These are phyloP conservation scores for Sodiomyces alkalinus DNA, from an alignment of 2,329 filamentous ascomycete genomes.

Conservation along the genomic window DNA sequence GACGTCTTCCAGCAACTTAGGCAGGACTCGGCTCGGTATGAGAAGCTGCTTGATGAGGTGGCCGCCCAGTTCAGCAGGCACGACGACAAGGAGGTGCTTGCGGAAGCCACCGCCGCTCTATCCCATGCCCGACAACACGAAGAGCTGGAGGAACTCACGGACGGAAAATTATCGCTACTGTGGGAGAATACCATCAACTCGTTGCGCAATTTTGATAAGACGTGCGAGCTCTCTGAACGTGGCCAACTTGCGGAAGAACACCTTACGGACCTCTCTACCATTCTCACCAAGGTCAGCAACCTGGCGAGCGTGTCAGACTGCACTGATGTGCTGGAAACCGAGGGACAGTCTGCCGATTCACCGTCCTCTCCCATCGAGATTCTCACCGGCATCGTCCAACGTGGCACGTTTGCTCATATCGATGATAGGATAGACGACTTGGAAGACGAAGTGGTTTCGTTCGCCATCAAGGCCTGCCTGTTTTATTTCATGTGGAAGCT, in stretches of 20 bases:
- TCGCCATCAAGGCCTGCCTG: conserved; percentile 59
- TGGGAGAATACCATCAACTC: conserved; percentile 75
- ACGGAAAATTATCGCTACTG: conserved; percentile 62
- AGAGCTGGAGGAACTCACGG: conserved; percentile 74
- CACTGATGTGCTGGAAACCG: conserved; percentile 56
- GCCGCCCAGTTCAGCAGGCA: conserved; percentile 91
- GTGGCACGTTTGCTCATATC: conserved; percentile 54
- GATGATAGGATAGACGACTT: conserved; percentile 58
- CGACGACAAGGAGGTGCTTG: conserved; percentile 69
- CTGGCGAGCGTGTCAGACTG: conserved; percentile 69
- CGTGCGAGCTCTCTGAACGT: conserved; percentile 55
- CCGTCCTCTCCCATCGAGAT: conserved; percentile 46
- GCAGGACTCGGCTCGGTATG: conserved; percentile 70
- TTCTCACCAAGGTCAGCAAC: conserved; percentile 66
- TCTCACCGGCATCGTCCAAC: conserved; percentile 55
- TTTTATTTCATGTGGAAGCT: conserved; percentile 97
- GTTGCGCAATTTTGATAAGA: conserved; percentile 55
- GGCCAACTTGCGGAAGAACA: conserved; percentile 51
- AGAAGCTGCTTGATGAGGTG: conserved; percentile 74
- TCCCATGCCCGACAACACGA: conserved; percentile 76
- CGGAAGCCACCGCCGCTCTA: conserved; percentile 69
- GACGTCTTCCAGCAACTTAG: conserved; percentile 79
- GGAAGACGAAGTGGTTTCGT: conserved; percentile 65
- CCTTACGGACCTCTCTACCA: conserved; percentile 57
- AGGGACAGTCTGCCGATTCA: conserved; percentile 30